Evolutionary conservation across 495 filamentous ascomycete species (phyloP).

Genomic region (Penicillium waksmanii): DNA sequence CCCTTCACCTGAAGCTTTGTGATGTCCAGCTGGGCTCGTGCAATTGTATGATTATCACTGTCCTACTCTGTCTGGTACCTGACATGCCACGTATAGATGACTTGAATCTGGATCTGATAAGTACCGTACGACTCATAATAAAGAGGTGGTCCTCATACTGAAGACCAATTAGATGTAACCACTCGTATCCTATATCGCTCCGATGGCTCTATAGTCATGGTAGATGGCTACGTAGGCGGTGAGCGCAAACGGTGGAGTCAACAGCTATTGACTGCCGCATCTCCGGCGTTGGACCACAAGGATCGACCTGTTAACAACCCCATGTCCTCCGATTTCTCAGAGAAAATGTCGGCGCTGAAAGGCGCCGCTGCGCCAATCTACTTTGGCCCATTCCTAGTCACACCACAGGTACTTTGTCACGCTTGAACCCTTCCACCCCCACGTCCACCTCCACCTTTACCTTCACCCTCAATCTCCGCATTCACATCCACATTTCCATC

Average conservation of each 20-base stretch:
- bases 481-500: neutral
- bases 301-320: constrained; percentile 1
- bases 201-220: too few species aligned
- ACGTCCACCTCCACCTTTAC: neutral
- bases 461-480: neutral
- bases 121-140: too few species aligned
- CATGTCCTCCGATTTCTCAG: constrained; percentile 3
- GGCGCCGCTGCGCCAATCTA: constrained; percentile 38
- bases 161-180: too few species aligned
- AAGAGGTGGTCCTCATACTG: neutral
- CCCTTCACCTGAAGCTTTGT: constrained; percentile 27
- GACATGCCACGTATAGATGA: neutral
- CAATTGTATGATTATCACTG: neutral
- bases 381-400: constrained; percentile 53
- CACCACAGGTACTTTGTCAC: constrained; percentile 41
- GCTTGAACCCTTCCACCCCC: neutral
- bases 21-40: constrained; percentile 3
- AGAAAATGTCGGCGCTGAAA: constrained; percentile 33
- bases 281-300: constrained; percentile 4
- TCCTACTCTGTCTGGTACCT: neutral
- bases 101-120: neutral
- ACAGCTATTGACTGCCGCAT: constrained; percentile 2
- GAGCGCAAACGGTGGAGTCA: neutral
- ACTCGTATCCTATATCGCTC: too few species aligned
- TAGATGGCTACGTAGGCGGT: neutral